These are phyloP conservation scores for Globisporangium carolinianum DNA, from an alignment of 352 stramenopile species.

Conservation along the genomic window DNA sequence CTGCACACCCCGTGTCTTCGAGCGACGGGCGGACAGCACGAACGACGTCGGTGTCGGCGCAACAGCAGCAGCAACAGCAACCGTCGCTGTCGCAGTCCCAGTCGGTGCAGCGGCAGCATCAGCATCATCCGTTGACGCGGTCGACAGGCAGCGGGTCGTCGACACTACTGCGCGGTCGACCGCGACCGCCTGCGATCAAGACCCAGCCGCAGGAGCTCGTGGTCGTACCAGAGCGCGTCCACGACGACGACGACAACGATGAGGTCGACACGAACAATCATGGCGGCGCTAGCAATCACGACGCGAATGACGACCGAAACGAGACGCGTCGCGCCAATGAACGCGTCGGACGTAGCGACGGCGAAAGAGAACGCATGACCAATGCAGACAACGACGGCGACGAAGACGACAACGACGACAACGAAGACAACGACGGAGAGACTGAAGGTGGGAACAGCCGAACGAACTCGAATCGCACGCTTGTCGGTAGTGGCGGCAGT, in stretches of 20 bases:
- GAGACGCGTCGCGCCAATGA: neutral
- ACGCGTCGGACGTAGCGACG: neutral
- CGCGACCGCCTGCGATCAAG: constrained; percentile 5
- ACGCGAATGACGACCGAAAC: neutral
- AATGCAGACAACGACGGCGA: constrained; percentile 6
- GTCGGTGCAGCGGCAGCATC: neutral
- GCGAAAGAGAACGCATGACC: neutral
- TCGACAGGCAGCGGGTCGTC: neutral
- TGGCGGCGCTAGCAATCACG: neutral
- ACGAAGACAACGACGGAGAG: constrained; percentile 17
- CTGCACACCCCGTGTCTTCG: constrained; percentile 7
- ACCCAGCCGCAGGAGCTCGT: constrained; percentile 4
- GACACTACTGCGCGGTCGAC: neutral
- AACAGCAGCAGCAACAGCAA: constrained; percentile 10
- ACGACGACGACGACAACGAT: neutral
- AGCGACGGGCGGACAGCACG: constrained; percentile 1
- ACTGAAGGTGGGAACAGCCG: constrained; percentile 12
- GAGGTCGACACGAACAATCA: neutral
- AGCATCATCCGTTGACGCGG: neutral
- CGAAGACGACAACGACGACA: constrained; percentile 13
- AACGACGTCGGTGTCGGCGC: constrained; percentile 20
- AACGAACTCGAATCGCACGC: constrained; percentile 38
- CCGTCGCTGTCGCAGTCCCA: neutral
- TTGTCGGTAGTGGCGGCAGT: constrained; percentile 37
- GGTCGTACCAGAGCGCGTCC: neutral